phyloP scores from a whole-genome alignment of 331 rosid species.

The Ulmus americana region DNA sequence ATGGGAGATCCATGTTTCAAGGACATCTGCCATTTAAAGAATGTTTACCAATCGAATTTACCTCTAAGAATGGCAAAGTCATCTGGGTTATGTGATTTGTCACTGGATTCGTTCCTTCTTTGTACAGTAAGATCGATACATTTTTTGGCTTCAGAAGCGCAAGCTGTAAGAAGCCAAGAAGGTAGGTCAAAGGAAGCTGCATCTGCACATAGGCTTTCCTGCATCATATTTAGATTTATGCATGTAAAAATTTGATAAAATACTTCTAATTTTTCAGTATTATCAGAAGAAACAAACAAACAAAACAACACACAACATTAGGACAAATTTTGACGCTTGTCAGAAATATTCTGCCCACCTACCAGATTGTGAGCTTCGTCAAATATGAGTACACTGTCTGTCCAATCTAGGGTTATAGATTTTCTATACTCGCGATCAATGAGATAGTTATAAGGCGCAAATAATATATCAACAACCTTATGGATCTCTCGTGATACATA shows the following conservation, averaged over 20 bases:
- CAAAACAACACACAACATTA: constrained; percentile 6
- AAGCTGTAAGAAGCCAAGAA: constrained; percentile 79
- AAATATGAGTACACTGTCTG: constrained; percentile 77
- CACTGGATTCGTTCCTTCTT: constrained; percentile 71
- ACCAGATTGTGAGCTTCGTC: constrained; percentile 99
- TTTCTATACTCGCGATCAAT: constrained; percentile 66
- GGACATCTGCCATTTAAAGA: constrained; percentile 7
- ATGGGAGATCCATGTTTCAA: constrained; percentile 20
- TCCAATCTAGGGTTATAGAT: constrained; percentile 48
- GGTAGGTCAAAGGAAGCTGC: constrained; percentile 97
- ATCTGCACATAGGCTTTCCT: constrained; percentile 94
- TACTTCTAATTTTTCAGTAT: background rate
- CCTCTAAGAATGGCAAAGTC: constrained; percentile 92
- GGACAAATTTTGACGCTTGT: constrained; percentile 6
- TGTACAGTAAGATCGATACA: constrained; percentile 58
- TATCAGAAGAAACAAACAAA: constrained; percentile 7
- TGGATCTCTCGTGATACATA: constrained; percentile 80
- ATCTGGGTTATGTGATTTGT: constrained; percentile 65
- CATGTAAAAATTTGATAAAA: constrained; percentile 26
- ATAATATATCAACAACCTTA: constrained; percentile 71
- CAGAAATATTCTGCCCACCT: constrained; percentile 22
- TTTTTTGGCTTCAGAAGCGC: constrained; percentile 76
- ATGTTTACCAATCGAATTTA: constrained; percentile 25
- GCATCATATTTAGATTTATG: constrained; percentile 29
- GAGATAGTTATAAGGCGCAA: constrained; percentile 94